Base-by-base conservation (phyloP, 441 rosid genomes). In the Gossypium schwendimanii region DNA sequence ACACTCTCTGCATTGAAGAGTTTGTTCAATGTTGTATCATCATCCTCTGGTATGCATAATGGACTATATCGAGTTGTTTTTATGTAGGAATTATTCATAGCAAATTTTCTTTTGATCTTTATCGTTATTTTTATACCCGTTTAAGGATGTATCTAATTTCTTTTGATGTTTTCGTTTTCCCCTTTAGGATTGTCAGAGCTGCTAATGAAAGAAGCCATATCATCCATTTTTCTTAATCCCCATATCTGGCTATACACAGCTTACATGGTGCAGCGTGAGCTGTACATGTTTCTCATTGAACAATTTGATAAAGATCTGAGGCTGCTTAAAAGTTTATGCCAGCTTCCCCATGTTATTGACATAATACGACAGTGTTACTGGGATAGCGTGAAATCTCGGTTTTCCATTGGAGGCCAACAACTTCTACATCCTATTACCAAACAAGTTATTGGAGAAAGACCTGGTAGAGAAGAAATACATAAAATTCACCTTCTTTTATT, bases 401-500 rank as follows among this genome's bases (percentile, higher is more conserved):
- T 78, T 78, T 79, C 89, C 62, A 67, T 88, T 78, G 97, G 97
- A 79, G 82, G 87, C 89, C 94, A 83, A 85, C 93, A 97, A 83
- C 92, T 90, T 73, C 60, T 90, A 79, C 89, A 91, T 82, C 93
- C 97, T 61, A 70, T 86, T 72, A 87, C 92, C 26, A 81, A 82
- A 60, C 79, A 83, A 70, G 75, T 84, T 54, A 81, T 87, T 77
- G 96, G 86, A 77, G 92, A 90, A 88, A 88, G 99, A 80, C 97
- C 99, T 62, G 82, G 79, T 50, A 83, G 80, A 77, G 99, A 96
- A 28, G 99, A 93, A 86, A 87, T 89, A 77, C 98, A 79, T 68
- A 96, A 96, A 88, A 86, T 93, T 80, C 97, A 98, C 81, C 98
- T 96, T 84, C 90, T 96, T 77, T 81, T 91, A 67, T 82, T 96